phyloP scores from a whole-genome alignment of 257 asterid species.

The Voacanga thouarsii region DNA sequence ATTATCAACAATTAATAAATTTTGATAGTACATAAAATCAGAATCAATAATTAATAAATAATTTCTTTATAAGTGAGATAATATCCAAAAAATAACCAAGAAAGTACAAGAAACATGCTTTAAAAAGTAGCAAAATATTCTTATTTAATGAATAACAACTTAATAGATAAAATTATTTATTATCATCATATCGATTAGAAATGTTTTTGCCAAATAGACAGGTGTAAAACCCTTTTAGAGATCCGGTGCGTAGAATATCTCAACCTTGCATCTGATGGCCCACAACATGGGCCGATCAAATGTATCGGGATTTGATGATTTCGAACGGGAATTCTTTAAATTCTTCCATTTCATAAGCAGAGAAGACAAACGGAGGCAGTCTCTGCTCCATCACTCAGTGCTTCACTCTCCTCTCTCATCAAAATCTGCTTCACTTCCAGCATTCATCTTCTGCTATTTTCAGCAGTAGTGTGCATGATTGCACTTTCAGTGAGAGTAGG shows the following conservation, averaged over 20 bases:
- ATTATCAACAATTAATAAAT: too few species aligned
- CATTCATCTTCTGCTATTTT: background rate
- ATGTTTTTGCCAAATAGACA: background rate
- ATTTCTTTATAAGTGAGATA: too few species aligned
- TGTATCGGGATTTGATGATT: constrained; percentile 5
- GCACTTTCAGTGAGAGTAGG: background rate
- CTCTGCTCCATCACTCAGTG: background rate
- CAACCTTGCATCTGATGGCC: background rate
- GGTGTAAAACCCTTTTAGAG: background rate
- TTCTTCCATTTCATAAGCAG: background rate
- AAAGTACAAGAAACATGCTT: too few species aligned
- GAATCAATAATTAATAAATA: too few species aligned
- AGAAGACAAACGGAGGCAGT: background rate
- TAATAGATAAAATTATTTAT: too few species aligned
- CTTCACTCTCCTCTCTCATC: background rate
- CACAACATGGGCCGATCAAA: background rate
- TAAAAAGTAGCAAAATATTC: too few species aligned
- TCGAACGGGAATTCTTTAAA: constrained; percentile 11
- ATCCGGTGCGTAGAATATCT: constrained; percentile 1
- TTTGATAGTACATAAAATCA: too few species aligned
- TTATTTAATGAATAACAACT: too few species aligned
- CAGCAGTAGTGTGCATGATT: background rate
- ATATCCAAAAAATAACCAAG: too few species aligned
- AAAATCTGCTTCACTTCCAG: background rate
- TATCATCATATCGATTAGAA: too few species aligned